A percentile compares a stretch with the other conserved stretches of the same genome.
Evolutionary conservation across 495 filamentous ascomycete species (phyloP).

Genomic region (Hypomontagnella submonticulosa): DNA sequence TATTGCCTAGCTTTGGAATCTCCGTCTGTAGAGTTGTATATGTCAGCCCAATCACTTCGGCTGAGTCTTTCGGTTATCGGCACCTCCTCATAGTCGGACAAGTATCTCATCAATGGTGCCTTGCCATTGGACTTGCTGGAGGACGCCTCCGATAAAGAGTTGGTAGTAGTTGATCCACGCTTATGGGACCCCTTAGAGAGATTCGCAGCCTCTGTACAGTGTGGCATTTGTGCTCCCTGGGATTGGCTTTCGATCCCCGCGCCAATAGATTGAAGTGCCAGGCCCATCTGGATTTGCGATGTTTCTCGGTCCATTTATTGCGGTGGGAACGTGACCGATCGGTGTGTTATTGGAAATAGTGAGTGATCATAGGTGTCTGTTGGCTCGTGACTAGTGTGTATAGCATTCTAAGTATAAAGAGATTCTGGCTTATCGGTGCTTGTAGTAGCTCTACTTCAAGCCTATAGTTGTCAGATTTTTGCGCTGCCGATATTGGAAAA

Average conservation of each 20-base stretch:
- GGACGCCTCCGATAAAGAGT: background rate
- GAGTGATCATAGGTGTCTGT: too few relatives aligned
- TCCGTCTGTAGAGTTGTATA: background rate
- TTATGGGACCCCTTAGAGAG: background rate
- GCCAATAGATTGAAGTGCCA: background rate
- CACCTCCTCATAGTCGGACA: conserved; percentile 17
- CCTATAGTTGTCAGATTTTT: too few relatives aligned
- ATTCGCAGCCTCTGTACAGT: background rate
- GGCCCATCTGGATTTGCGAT: background rate
- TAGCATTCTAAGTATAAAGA: too few relatives aligned
- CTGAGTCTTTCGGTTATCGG: conserved; percentile 28
- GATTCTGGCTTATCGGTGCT: too few relatives aligned
- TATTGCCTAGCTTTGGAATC: background rate
- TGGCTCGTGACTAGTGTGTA: too few relatives aligned
- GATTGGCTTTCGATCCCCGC: background rate
- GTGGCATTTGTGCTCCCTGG: background rate
- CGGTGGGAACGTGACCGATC: background rate
- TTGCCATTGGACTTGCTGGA: background rate
- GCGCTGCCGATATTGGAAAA: too few relatives aligned
- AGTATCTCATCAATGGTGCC: conserved; percentile 20
- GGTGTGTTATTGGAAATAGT: background rate
- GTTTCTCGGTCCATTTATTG: background rate
- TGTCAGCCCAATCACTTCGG: background rate
- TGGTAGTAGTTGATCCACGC: background rate
- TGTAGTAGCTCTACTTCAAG: too few relatives aligned